Evolutionary conservation across 805 yeast species (phyloP).

Genomic region (Metschnikowia proteae): DNA sequence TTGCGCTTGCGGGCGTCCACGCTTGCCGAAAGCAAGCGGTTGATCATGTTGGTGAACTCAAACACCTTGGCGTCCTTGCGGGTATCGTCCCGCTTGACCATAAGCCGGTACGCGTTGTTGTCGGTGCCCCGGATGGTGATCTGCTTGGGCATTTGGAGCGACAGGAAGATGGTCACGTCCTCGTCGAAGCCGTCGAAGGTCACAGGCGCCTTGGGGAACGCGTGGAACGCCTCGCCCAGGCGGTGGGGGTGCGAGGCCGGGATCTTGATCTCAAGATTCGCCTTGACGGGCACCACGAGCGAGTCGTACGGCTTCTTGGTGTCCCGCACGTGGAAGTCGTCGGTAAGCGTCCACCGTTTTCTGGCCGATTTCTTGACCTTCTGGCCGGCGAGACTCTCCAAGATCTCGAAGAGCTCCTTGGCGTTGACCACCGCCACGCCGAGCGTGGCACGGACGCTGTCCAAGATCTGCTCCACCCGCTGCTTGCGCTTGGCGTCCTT

Average conservation of each 20-base stretch:
- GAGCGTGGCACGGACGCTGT: slow-evolving; percentile 13
- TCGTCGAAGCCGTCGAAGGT: slow-evolving; percentile 64
- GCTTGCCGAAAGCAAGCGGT: slow-evolving; percentile 62
- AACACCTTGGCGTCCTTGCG: slow-evolving; percentile 92
- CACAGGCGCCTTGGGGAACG: slow-evolving; percentile 43
- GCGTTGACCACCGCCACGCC: slow-evolving; percentile 23
- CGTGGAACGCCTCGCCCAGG: slow-evolving; percentile 28
- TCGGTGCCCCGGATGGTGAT: slow-evolving; percentile 74
- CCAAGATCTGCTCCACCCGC: slow-evolving; percentile 26
- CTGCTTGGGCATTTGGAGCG: slow-evolving; percentile 85
- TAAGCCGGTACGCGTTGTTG: slow-evolving; percentile 65
- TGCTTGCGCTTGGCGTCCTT: slow-evolving; percentile 29
- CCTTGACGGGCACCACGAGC: slow-evolving; percentile 70
- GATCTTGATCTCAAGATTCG: slow-evolving; percentile 63
- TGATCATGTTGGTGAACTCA: slow-evolving; percentile 86
- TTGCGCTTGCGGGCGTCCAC: slow-evolving; percentile 71
- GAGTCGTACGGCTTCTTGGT: slow-evolving; percentile 31
- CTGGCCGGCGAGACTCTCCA: slow-evolving; percentile 42
- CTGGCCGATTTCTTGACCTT: slow-evolving; percentile 34
- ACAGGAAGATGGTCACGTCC: slow-evolving; percentile 64
- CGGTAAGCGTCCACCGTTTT: slow-evolving; percentile 33
- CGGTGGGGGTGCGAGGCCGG: slow-evolving; percentile 40
- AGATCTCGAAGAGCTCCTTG: slow-evolving; percentile 36
- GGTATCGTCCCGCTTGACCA: slow-evolving; percentile 89
- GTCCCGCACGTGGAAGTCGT: slow-evolving; percentile 38